A percentile compares a stretch with the other conserved stretches of the same genome.
Evolutionary conservation across 1,139 yeast species (phyloP).

Genomic region (Suhomyces atakaporum): DNA sequence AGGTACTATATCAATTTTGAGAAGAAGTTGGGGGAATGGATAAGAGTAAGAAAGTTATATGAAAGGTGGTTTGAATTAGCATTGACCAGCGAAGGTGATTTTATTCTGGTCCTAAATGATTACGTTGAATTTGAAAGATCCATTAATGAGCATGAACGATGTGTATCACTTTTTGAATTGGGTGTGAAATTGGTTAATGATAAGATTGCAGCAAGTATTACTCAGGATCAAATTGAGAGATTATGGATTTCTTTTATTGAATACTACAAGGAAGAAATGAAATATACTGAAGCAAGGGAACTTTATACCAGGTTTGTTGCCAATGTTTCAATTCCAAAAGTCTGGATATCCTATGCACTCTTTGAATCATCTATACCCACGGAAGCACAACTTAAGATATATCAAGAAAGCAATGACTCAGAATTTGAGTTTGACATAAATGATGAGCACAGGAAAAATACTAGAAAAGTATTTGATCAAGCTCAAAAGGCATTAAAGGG

Average conservation of each 20-base stretch:
- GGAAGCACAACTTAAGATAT: conserved; percentile 45
- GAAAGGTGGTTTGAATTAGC: conserved; percentile 64
- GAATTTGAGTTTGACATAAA: conserved; percentile 55
- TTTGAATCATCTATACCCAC: conserved; percentile 73
- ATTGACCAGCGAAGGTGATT: conserved; percentile 31
- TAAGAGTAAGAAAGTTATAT: conserved; percentile 71
- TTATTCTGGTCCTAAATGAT: conserved; percentile 31
- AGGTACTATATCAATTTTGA: conserved; percentile 65
- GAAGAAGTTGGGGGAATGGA: conserved; percentile 64
- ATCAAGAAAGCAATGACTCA: conserved; percentile 42
- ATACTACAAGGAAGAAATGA: conserved; percentile 58
- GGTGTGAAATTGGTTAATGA: conserved; percentile 35
- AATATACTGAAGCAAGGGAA: conserved; percentile 58
- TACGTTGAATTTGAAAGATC: conserved; percentile 70
- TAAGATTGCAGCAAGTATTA: conserved; percentile 1
- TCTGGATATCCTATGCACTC: conserved; percentile 71
- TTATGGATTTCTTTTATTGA: conserved; percentile 57
- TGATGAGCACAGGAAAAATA: conserved; percentile 51
- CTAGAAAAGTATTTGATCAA: conserved; percentile 57
- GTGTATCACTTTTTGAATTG: conserved; percentile 59
- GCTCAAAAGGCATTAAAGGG: conserved; percentile 52
- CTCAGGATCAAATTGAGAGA: conserved; percentile 12
- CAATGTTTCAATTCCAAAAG: conserved; percentile 36
- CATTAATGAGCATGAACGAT: conserved; percentile 70
- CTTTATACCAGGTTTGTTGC: conserved; percentile 48